Base-by-base conservation (phyloP, 2,329 filamentous ascomycete species). In the Apiospora kogelbergensis region DNA sequence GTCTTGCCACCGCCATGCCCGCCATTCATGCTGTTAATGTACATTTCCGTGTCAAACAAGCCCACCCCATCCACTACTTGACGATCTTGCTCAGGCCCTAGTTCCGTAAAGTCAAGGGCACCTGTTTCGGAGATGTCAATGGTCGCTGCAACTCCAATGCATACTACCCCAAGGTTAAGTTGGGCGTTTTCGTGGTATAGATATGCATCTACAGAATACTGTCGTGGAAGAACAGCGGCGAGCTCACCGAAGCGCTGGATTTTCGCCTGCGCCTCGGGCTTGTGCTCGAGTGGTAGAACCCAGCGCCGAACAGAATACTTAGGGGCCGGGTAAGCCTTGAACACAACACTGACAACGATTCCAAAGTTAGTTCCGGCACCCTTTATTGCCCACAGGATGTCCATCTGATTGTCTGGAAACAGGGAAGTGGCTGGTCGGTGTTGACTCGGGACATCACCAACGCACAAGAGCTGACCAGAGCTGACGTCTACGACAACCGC, bases 321-420 rank as follows among this genome's bases (percentile, higher is more conserved):
- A 9, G 79, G 80, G 70, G 84, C 83, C 11, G 74, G 9, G 68
- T 76, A 84, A 3, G 86, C 76, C 69, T 80, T 83, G 77, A 90
- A 87, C 15, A 77, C 81, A 7, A 89, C 82, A 72, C 83, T 87
- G 72, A 86, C 57, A 1, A 90, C 81, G 65, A 90, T 85, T 41
- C 87, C 86, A 74, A 89, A 84, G 73, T 90, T 90, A 2, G 84
- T 88, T 0, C 87, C 88, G 1, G 86, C 87, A 1, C 88, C 88
- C 80, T 81, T 87, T 0, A 89, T 74, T 0, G 84, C 87, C 87
- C 87, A 90, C 63, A 90, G 71, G 0, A 89, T 70, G 65, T 88
- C 84, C 0, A 20, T n/a, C 69, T 88, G 85, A 40, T 85, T 81
- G n/a, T 83, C 74, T 0, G 82, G 81, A 30, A 79, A 80, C 15